Evolutionary conservation across 805 yeast genomes (phyloP).

Genomic region (Wickerhamomyces alni): DNA sequence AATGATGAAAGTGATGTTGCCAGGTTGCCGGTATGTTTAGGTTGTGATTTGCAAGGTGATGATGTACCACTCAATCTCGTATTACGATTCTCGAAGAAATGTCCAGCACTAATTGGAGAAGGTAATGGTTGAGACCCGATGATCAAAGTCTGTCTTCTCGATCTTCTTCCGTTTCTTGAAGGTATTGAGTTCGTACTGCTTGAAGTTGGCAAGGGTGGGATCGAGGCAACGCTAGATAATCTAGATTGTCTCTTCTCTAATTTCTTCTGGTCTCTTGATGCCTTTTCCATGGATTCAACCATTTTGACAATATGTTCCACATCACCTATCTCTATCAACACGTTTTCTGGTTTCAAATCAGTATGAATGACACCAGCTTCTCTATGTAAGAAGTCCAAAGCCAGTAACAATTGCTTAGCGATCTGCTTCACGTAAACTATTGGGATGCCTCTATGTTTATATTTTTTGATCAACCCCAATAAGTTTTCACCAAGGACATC

Average conservation of each 20-base stretch:
- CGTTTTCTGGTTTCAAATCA: conserved; percentile 70
- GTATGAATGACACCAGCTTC: conserved; percentile 73
- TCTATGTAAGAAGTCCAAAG: conserved; percentile 67
- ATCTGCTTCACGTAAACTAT: conserved; percentile 70
- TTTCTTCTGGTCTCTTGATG: conserved; percentile 36
- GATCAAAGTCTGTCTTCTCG: conserved; percentile 69
- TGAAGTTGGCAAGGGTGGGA: conserved; percentile 7
- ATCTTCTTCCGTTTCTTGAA: conserved; percentile 31
- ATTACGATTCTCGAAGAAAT: conserved; percentile 18
- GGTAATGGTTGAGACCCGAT: conserved; percentile 94
- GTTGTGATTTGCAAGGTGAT: conserved; percentile 9
- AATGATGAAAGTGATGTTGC: conserved; percentile 35
- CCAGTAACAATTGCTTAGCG: conserved; percentile 68
- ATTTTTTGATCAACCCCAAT: conserved; percentile 75
- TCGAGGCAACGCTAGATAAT: conserved; percentile 8
- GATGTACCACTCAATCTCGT: neutral
- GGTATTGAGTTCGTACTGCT: conserved; percentile 18
- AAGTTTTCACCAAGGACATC: conserved; percentile 95
- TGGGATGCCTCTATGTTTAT: conserved; percentile 76
- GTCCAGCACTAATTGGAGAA: conserved; percentile 65
- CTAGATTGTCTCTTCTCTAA: conserved; percentile 34
- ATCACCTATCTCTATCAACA: conserved; percentile 74
- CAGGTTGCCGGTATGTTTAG: conserved; percentile 17
- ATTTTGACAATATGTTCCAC: conserved; percentile 69
- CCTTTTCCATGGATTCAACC: conserved; percentile 56